Conservation (phyloP, 495 filamentous ascomycete genomes). For the Penicillium coprophilum region DNA sequence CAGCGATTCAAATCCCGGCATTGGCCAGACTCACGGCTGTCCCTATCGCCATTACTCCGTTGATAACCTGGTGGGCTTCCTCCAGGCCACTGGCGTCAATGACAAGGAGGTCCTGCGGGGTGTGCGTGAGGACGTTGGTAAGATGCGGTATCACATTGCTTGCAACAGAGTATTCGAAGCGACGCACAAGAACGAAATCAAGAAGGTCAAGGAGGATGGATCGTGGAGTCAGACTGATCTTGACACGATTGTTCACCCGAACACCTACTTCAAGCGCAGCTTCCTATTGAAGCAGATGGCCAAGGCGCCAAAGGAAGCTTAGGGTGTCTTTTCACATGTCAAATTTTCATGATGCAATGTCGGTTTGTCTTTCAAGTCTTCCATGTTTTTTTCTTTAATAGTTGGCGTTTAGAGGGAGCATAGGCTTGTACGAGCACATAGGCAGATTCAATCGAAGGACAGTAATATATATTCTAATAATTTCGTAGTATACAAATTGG, state of each 20-base stretch:
- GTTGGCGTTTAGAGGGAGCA: constrained; percentile 22
- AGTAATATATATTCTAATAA: not conserved
- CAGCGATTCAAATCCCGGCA: constrained; percentile 76
- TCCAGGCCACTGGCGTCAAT: constrained; percentile 72
- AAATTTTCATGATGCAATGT: constrained; percentile 37
- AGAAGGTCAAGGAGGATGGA: constrained; percentile 79
- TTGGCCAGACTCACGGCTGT: constrained; percentile 88
- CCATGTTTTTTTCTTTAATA: constrained; percentile 4
- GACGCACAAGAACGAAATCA: constrained; percentile 81
- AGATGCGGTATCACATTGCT: constrained; percentile 88
- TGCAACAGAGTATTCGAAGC: constrained; percentile 96
- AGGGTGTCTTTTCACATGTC: constrained; percentile 12
- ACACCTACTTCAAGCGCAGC: constrained; percentile 95
- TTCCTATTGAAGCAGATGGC: constrained; percentile 73
- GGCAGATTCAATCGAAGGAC: constrained; percentile 5
- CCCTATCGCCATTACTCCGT: constrained; percentile 89
- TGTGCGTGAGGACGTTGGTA: constrained; percentile 85
- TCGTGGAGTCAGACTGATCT: constrained; percentile 75
- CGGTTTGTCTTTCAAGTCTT: constrained; percentile 9
- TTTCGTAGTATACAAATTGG: constrained; percentile 3
- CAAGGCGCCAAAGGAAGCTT: constrained; percentile 34
- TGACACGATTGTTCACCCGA: constrained; percentile 96
- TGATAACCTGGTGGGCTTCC: constrained; percentile 76
- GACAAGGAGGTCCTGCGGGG: constrained; percentile 75
- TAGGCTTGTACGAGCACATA: constrained; percentile 20